Percentiles rank a stretch among this genome's conserved stretches.
Conservation (phyloP, 495 filamentous ascomycete species). For the Neurospora africana region DNA sequence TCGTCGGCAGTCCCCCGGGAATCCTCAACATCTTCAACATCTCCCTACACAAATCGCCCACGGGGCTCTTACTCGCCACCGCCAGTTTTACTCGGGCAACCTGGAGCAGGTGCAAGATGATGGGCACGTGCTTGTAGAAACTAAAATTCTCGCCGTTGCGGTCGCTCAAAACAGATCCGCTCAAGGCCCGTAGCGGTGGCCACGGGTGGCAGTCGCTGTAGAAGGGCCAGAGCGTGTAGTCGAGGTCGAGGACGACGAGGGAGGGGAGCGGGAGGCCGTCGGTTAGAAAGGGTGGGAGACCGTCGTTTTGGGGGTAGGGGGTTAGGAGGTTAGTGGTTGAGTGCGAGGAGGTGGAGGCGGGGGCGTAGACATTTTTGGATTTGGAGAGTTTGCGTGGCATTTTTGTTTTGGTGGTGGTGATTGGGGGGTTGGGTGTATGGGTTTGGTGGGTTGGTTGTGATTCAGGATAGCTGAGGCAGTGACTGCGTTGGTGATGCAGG, state of each 20-base stretch:
- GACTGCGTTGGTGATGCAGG: not conserved
- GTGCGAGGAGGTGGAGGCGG: not conserved
- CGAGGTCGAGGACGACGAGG: conserved; percentile 83
- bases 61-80: conserved; percentile 71
- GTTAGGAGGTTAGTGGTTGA: conserved; percentile 21
- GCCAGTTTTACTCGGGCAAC: conserved; percentile 49
- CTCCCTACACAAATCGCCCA: conserved; percentile 70
- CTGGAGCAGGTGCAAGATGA: conserved; percentile 53
- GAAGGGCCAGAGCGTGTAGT: conserved; percentile 97
- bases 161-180: conserved; percentile 41
- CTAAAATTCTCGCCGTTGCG: conserved; percentile 65
- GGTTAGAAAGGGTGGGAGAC: conserved; percentile 34
- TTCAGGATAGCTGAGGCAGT: not conserved
- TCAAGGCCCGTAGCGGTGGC: conserved; percentile 58
- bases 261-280: conserved; percentile 77
- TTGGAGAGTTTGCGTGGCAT: conserved; percentile 7
- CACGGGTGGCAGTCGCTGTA: conserved; percentile 92
- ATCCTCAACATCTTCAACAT: conserved; percentile 67
- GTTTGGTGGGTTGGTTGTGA: not conserved
- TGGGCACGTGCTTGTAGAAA: conserved; percentile 72
- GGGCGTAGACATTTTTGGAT: not conserved
- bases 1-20: conserved; percentile 8
- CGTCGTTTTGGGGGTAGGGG: conserved; percentile 37
- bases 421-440: not conserved
- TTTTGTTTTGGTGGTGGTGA: not conserved